Base-by-base conservation (phyloP, 1,284 basidiomycete genomes). In the Ustilago lituana region DNA sequence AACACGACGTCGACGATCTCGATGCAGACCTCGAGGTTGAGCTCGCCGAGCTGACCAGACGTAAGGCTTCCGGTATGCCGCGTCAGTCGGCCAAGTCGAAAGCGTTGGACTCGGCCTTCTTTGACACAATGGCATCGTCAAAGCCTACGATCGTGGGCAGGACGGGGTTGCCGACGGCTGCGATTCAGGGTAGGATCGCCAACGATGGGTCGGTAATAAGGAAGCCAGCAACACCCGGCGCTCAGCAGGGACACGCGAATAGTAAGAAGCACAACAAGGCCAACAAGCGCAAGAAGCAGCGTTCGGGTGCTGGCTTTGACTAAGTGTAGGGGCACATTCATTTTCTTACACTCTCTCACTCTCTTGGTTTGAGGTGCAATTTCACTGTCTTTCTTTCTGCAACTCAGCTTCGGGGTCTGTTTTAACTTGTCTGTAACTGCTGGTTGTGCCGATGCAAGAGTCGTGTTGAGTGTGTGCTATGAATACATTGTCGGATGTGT, bases 261-360 rank as follows among this genome's bases (percentile, higher is more conserved):
- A 87, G 87, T 19, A 97, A 96, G 85, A 94, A 93, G 82, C 90
- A 91, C 76, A 91, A 92, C 85, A 98, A 94, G 84, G 91, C 89
- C 77, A 87, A 84, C 89, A 92, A 86, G 85, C 56, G 77, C 22
- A 63, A 68, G 51, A 78, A 78, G 65, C 72, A 78, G 51, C 49
- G 76, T 20, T 72, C 66, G 15, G 77, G 76, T n/a, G 73, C 71
- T n/a, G 73, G 71, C 3, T 66, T 73, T 37, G 70, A 73, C 31
- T 73, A 36, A 31, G 3, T 17, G 9, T 12, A 15, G 14, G 1
- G 11, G 8, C n/a, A 10, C 8, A n/a, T n/a, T n/a, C n/a, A n/a
- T n/a, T n/a, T n/a, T n/a, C n/a, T n/a, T n/a, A n/a, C n/a, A n/a
- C n/a, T n/a, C n/a, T n/a, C n/a, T n/a, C n/a, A n/a, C n/a, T n/a